These are phyloP conservation scores for Pythium guiyangense DNA, from an alignment of 352 stramenopile species.

Conservation along the genomic window DNA sequence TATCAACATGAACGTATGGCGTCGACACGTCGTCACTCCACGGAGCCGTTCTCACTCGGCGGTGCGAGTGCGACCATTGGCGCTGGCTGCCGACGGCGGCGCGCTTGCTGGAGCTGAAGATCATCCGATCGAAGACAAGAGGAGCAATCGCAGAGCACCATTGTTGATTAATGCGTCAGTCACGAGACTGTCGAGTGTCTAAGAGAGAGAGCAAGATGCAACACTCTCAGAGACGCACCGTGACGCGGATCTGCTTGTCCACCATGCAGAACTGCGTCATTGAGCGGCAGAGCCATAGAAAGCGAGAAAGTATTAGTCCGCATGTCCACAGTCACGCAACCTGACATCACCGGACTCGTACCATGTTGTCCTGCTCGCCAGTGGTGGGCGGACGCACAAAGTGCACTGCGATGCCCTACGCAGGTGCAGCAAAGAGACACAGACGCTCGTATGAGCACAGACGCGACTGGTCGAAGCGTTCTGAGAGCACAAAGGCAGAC, in stretches of 20 bases:
- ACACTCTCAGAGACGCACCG: background rate
- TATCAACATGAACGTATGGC: background rate
- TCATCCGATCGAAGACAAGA: background rate
- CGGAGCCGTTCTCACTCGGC: background rate
- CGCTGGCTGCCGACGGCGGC: background rate
- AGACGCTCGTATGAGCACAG: background rate
- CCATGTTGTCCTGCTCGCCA: slow-evolving; percentile 3
- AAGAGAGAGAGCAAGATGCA: background rate
- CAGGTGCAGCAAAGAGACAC: background rate
- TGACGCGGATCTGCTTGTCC: slow-evolving; percentile 10
- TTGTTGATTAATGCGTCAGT: too few species aligned
- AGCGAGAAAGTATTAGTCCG: background rate
- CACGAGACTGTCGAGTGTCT: too few species aligned
- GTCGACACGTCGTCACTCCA: background rate
- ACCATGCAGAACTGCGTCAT: background rate
- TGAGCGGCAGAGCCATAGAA: background rate
- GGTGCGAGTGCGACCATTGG: background rate
- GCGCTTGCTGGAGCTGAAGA: slow-evolving; percentile 4
- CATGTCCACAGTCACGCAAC: background rate
- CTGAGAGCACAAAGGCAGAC: background rate
- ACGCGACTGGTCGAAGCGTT: background rate
- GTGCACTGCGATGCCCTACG: slow-evolving; percentile 4
- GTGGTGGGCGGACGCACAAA: slow-evolving; percentile 1
- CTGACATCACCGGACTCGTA: background rate
- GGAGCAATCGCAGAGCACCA: too few species aligned